phyloP scores from a whole-genome alignment of 1,139 yeast genomes.

The Protomyces pachydermus region DNA sequence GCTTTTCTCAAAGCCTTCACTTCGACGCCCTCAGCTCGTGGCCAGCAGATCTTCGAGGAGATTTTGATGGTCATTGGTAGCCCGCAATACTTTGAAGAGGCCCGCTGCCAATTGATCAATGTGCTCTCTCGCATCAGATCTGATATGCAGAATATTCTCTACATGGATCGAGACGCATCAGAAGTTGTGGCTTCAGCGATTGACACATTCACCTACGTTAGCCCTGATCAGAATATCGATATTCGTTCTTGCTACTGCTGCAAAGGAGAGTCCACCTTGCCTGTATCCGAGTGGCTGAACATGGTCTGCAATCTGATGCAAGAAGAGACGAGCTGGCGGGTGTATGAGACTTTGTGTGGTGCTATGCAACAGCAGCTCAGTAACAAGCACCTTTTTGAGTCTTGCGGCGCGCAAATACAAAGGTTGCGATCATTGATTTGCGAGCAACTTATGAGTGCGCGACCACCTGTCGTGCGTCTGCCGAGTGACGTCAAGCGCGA shows the following conservation, averaged over 20 bases:
- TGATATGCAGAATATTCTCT: constrained; percentile 2
- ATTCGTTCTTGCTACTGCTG: background rate
- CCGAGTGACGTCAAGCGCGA: constrained; percentile 51
- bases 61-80: background rate
- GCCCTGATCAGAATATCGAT: constrained; percentile 7
- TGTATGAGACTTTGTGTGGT: constrained; percentile 61
- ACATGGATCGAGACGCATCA: background rate
- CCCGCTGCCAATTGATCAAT: constrained; percentile 6
- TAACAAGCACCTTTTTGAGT: constrained; percentile 52
- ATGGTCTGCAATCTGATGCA: constrained; percentile 38
- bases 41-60: background rate
- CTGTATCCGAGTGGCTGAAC: background rate
- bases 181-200: constrained; percentile 1
- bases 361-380: constrained; percentile 71
- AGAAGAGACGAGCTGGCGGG: constrained; percentile 54
- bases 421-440: constrained; percentile 51
- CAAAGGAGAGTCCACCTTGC: background rate
- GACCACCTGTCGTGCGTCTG: constrained; percentile 40
- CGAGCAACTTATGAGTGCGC: constrained; percentile 46
- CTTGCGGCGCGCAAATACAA: constrained; percentile 47
- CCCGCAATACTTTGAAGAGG: background rate
- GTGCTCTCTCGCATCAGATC: constrained; percentile 10
- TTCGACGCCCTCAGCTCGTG: background rate
- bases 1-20: background rate
- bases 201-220: background rate